Evolutionary conservation across 108 stramenopile species (phyloP).

Genomic region (Cylindrotheca closterium): DNA sequence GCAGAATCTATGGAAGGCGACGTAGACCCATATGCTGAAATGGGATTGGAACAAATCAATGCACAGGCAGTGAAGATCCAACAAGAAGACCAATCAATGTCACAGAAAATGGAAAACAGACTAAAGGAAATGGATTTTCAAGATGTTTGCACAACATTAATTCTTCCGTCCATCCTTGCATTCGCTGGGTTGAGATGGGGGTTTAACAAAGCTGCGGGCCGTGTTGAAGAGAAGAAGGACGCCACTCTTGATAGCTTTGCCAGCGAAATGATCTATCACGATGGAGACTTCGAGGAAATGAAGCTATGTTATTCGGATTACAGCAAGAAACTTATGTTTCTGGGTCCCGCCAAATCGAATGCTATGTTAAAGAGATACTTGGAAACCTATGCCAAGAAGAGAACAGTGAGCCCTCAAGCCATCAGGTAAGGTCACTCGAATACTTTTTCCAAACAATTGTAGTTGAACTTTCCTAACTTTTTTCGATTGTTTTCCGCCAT

Average conservation of each 20-base stretch:
- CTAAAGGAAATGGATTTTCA: constrained; percentile 38
- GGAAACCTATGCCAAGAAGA: constrained; percentile 72
- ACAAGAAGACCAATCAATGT: constrained; percentile 6
- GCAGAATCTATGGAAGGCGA: constrained; percentile 9
- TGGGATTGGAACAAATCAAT: constrained; percentile 11
- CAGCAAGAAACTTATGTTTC: constrained; percentile 58
- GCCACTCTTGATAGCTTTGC: constrained; percentile 55
- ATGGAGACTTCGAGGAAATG: constrained; percentile 82
- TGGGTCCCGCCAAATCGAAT: constrained; percentile 50
- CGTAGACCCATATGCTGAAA: constrained; percentile 28
- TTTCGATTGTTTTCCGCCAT: constrained; percentile 3
- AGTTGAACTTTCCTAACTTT: background rate
- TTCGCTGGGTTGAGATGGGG: constrained; percentile 43
- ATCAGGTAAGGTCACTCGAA: constrained; percentile 45
- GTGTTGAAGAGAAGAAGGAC: constrained; percentile 41
- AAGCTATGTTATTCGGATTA: constrained; percentile 61
- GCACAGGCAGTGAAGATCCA: constrained; percentile 1
- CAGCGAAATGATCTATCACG: constrained; percentile 80
- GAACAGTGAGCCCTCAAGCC: constrained; percentile 64
- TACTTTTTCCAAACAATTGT: background rate
- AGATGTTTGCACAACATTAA: constrained; percentile 40
- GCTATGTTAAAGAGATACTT: constrained; percentile 63
- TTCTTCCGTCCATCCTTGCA: constrained; percentile 38
- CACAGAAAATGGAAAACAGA: constrained; percentile 19
- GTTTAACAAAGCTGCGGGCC: constrained; percentile 27